A percentile compares a stretch with the other conserved stretches of the same genome.
phyloP scores from a whole-genome alignment of 169 alveolate genomes.

The Theileria annulata region DNA sequence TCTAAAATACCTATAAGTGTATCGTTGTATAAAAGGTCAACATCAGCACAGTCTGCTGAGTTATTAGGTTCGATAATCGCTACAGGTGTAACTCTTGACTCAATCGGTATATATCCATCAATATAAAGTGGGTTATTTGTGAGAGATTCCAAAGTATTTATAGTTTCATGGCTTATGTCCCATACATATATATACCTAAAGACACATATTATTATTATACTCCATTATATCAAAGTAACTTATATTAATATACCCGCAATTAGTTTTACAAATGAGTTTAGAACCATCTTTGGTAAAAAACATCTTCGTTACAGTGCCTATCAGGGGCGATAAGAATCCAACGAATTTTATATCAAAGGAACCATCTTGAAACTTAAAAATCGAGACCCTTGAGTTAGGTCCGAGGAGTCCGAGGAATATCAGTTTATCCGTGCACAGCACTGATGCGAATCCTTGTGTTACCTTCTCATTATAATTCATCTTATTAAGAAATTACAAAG shows the following conservation, averaged over 20 bases:
- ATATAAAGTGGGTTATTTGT: constrained; percentile 43
- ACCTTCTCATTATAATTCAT: constrained; percentile 32
- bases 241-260: constrained; percentile 41
- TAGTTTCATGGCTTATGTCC: constrained; percentile 46
- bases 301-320: constrained; percentile 38
- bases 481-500: background rate
- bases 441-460: constrained; percentile 26
- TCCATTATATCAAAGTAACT: background rate
- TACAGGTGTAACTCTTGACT: constrained; percentile 32
- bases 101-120: constrained; percentile 47
- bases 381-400: constrained; percentile 20
- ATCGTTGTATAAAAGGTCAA: constrained; percentile 28
- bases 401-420: constrained; percentile 53
- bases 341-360: constrained; percentile 7
- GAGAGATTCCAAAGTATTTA: constrained; percentile 13
- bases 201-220: background rate
- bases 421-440: constrained; percentile 29
- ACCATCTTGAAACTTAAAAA: constrained; percentile 18
- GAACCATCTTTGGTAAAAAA: background rate
- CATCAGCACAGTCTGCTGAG: constrained; percentile 23
- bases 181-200: constrained; percentile 50
- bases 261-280: constrained; percentile 47
- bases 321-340: constrained; percentile 28
- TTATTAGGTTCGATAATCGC: constrained; percentile 7
- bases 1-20: constrained; percentile 14